Conservation (phyloP, 306 rosid species). For the Cucumis cinereus region DNA sequence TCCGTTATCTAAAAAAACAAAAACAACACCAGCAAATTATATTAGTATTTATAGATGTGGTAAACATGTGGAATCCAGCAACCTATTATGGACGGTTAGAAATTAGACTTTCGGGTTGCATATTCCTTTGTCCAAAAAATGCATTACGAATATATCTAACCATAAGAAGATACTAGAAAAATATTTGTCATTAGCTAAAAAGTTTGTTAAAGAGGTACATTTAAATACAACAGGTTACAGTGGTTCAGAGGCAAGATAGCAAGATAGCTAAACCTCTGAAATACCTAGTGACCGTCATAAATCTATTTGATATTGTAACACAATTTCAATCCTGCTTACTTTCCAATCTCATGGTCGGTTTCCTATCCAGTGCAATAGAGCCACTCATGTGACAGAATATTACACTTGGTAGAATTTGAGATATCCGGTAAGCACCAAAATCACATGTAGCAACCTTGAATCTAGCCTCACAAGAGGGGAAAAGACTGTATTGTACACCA, state of each 20-base stretch:
- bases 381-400: background rate
- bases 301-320: background rate
- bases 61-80: background rate
- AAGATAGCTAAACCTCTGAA: background rate
- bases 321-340: background rate
- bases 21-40: background rate
- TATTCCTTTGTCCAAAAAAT: background rate
- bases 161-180: background rate
- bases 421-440: background rate
- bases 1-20: conserved; percentile 69
- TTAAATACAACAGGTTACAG: background rate
- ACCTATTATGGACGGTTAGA: background rate
- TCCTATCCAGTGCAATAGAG: background rate
- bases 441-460: background rate
- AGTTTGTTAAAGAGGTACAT: background rate
- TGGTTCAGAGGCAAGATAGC: background rate
- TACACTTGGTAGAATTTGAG: background rate
- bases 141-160: background rate
- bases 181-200: background rate
- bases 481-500: background rate
- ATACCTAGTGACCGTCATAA: background rate
- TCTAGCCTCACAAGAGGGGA: background rate
- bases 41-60: background rate
- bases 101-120: no score
- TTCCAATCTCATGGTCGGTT: background rate